A percentile compares a stretch with the other conserved stretches of the same genome.
phyloP scores from a whole-genome alignment of 2,329 filamentous ascomycete genomes.

The Gyromitra esculenta region DNA sequence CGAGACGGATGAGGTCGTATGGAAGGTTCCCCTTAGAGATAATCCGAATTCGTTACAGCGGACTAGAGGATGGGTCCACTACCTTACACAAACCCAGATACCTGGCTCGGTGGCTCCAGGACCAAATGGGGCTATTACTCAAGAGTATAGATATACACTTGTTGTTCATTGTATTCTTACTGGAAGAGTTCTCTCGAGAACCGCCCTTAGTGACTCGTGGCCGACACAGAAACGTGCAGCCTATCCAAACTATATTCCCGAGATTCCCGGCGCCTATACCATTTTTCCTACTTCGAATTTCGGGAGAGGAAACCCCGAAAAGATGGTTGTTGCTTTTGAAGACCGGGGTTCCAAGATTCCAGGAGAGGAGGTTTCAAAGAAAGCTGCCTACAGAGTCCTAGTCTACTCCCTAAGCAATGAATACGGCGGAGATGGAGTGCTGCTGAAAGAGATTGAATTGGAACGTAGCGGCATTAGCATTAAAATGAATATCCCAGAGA shows the following conservation, averaged over 20 bases:
- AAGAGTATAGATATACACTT: slow-evolving; percentile 51
- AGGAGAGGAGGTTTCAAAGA: slow-evolving; percentile 49
- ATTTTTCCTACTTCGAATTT: slow-evolving; percentile 49
- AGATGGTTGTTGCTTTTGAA: slow-evolving; percentile 53
- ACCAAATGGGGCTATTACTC: slow-evolving; percentile 39
- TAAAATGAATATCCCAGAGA: slow-evolving; percentile 37
- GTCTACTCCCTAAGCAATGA: slow-evolving; percentile 46
- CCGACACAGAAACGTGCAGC: slow-evolving; percentile 47
- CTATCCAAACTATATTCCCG: slow-evolving; percentile 47
- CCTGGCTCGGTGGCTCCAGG: slow-evolving; percentile 37
- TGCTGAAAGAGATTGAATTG: slow-evolving; percentile 51
- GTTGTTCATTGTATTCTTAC: slow-evolving; percentile 51
- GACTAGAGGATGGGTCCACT: slow-evolving; percentile 52
- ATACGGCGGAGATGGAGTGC: slow-evolving; percentile 43
- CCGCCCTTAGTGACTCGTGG: slow-evolving; percentile 49
- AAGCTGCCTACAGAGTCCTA: slow-evolving; percentile 49
- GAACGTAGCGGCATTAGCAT: slow-evolving; percentile 51
- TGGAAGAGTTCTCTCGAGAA: slow-evolving; percentile 48
- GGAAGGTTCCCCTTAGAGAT: slow-evolving; percentile 50
- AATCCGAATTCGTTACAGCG: slow-evolving; percentile 51
- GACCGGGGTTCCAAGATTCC: slow-evolving; percentile 47
- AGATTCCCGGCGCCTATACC: slow-evolving; percentile 49
- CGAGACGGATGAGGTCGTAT: slow-evolving; percentile 54
- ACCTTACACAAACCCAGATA: slow-evolving; percentile 45
- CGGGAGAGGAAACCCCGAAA: slow-evolving; percentile 44